phyloP scores from a whole-genome alignment of 306 rosid genomes.

The Macrotyloma uniflorum region DNA sequence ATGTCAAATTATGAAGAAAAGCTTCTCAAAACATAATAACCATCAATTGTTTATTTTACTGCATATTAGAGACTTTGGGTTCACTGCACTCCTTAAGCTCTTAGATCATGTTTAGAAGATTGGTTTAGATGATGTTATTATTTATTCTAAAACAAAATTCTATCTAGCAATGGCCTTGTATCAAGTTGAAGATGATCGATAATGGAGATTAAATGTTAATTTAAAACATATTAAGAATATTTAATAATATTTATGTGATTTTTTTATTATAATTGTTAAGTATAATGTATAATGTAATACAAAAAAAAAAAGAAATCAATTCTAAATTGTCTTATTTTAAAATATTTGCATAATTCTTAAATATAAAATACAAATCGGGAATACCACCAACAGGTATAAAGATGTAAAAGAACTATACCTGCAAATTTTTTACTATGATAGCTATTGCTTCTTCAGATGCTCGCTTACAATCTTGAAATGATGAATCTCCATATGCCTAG shows the following conservation, averaged over 20 bases:
- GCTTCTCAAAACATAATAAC: neutral
- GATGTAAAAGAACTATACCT: slow-evolving; percentile 52
- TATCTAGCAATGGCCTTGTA: neutral
- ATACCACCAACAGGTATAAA: no score
- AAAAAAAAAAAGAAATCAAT: no score
- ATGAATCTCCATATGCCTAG: slow-evolving; percentile 90
- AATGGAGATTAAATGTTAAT: no score
- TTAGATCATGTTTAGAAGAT: neutral
- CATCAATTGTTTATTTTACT: slow-evolving; percentile 5
- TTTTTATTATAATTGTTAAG: no score
- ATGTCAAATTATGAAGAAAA: slow-evolving; percentile 33
- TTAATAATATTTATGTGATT: no score
- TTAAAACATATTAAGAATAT: no score
- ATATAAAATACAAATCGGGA: no score
- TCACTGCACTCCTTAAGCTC: slow-evolving; percentile 2
- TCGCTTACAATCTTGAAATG: slow-evolving; percentile 84
- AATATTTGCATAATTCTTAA: no score
- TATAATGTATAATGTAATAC: no score
- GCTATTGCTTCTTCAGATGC: slow-evolving; percentile 91
- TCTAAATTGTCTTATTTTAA: no score
- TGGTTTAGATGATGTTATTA: neutral
- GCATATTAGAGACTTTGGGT: neutral
- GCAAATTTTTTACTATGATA: slow-evolving; percentile 67
- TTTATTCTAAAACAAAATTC: neutral
- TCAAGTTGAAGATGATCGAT: neutral